Evolutionary conservation across 2,329 filamentous ascomycete genomes (phyloP).

Genomic region (Blastomyces percursus): DNA sequence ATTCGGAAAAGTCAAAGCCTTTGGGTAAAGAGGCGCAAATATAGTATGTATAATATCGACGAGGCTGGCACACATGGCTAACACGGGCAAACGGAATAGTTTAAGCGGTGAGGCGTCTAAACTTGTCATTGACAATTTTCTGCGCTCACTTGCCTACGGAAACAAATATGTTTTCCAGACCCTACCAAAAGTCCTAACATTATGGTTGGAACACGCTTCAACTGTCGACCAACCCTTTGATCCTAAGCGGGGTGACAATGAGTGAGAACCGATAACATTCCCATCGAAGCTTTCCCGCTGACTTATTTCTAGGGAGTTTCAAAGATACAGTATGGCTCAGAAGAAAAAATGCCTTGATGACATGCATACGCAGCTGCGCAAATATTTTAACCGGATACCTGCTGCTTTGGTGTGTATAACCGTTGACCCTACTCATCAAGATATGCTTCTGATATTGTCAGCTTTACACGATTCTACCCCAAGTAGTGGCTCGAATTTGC

Average conservation of each 20-base stretch:
- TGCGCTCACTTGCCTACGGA: constrained; percentile 74
- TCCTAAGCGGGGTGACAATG: constrained; percentile 38
- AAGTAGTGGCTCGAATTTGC: constrained; percentile 90
- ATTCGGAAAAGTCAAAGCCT: constrained; percentile 71
- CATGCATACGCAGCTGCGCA: constrained; percentile 65
- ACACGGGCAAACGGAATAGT: constrained; percentile 20
- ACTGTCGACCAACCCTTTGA: constrained; percentile 54
- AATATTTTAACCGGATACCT: constrained; percentile 53
- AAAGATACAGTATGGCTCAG: constrained; percentile 37
- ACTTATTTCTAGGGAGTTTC: constrained; percentile 31
- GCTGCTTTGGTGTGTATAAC: constrained; percentile 30
- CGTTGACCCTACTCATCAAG: not conserved
- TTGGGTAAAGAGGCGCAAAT: constrained; percentile 64
- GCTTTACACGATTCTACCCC: constrained; percentile 59
- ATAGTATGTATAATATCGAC: constrained; percentile 36
- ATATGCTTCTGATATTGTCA: constrained; percentile 20
- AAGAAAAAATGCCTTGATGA: constrained; percentile 55
- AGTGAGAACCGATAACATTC: constrained; percentile 22
- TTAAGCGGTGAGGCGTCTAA: constrained; percentile 74
- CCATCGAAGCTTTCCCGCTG: constrained; percentile 7
- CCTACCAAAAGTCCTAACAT: constrained; percentile 75
- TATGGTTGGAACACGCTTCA: constrained; percentile 87
- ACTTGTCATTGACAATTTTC: constrained; percentile 85
- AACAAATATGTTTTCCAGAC: constrained; percentile 97
- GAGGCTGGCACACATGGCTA: not conserved